Evolutionary conservation across 352 stramenopile genomes (phyloP).

Genomic region (Globisporangium uncinulatum): DNA sequence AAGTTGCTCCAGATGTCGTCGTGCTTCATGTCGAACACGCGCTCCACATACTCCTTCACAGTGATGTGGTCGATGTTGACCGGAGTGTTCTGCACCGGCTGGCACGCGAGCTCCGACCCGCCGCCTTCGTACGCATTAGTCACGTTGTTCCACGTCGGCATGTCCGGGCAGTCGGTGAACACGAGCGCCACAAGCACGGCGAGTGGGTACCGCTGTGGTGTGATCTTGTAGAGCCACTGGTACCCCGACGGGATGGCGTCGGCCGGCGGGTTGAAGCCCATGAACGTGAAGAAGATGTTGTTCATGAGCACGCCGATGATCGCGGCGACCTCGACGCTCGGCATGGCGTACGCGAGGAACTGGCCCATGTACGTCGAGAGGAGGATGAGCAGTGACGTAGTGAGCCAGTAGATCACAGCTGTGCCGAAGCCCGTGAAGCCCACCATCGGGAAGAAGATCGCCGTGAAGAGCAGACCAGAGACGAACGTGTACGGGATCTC

Average conservation of each 20-base stretch:
- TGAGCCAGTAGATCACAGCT: constrained; percentile 14
- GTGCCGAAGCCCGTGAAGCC: constrained; percentile 16
- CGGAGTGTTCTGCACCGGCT: neutral
- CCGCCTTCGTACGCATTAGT: too few relatives aligned
- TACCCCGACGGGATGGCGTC: constrained; percentile 16
- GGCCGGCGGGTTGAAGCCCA: constrained; percentile 34
- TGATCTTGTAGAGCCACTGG: constrained; percentile 17
- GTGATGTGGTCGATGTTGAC: constrained; percentile 1
- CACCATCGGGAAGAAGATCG: constrained; percentile 22
- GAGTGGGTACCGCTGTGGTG: constrained; percentile 11
- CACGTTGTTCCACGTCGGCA: neutral
- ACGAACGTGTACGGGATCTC: constrained; percentile 10
- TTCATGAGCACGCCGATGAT: constrained; percentile 20
- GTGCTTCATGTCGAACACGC: constrained; percentile 19
- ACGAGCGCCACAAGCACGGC: constrained; percentile 4
- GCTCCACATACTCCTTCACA: constrained; percentile 19
- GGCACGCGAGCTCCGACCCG: constrained; percentile 6
- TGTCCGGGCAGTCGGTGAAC: constrained; percentile 8
- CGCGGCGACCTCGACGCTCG: constrained; percentile 13
- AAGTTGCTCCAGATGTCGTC: constrained; percentile 13
- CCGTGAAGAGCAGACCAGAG: constrained; percentile 11
- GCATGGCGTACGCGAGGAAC: constrained; percentile 10
- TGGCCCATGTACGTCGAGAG: constrained; percentile 16
- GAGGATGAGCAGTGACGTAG: constrained; percentile 7
- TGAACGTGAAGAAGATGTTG: constrained; percentile 43